Evolutionary conservation across 2,329 filamentous ascomycete species (phyloP).

Genomic region (Madurella fahalii): DNA sequence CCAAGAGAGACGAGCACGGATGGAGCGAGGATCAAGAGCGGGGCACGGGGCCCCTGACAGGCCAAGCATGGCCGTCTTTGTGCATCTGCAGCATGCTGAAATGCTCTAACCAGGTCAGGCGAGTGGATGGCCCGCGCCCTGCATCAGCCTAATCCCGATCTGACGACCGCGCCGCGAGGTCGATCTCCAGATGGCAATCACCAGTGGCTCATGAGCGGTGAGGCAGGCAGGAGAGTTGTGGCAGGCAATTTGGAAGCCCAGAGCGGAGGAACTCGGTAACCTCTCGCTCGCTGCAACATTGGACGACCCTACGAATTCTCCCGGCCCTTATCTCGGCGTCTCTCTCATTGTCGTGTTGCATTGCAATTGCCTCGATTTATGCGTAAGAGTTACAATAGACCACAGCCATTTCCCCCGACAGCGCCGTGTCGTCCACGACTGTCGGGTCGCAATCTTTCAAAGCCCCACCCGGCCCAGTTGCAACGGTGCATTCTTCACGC

Average conservation of each 20-base stretch:
- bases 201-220: constrained; percentile 14
- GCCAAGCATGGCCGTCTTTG: constrained; percentile 13
- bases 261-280: neutral
- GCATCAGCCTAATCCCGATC: constrained; percentile 18
- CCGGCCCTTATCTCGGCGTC: constrained; percentile 17
- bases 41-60: constrained; percentile 14
- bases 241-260: neutral
- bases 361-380: constrained; percentile 14
- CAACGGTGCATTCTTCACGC: neutral
- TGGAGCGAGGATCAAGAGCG: constrained; percentile 19
- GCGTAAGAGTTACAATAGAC: constrained; percentile 11
- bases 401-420: no score
- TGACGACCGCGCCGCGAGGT: constrained; percentile 6
- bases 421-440: neutral
- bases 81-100: constrained; percentile 14
- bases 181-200: constrained; percentile 18
- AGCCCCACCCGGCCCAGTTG: constrained; percentile 6
- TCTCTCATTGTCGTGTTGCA: constrained; percentile 14
- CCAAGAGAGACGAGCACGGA: constrained; percentile 20
- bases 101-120: constrained; percentile 10
- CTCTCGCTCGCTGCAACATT: neutral
- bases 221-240: neutral
- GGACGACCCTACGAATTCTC: neutral
- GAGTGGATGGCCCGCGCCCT: constrained; percentile 14
- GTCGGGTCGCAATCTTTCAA: constrained; percentile 14